Evolutionary conservation across 805 yeast genomes (phyloP), one percentile per base, ranked within the genome.

Genomic region (Cephaloascus fragrans): DNA sequence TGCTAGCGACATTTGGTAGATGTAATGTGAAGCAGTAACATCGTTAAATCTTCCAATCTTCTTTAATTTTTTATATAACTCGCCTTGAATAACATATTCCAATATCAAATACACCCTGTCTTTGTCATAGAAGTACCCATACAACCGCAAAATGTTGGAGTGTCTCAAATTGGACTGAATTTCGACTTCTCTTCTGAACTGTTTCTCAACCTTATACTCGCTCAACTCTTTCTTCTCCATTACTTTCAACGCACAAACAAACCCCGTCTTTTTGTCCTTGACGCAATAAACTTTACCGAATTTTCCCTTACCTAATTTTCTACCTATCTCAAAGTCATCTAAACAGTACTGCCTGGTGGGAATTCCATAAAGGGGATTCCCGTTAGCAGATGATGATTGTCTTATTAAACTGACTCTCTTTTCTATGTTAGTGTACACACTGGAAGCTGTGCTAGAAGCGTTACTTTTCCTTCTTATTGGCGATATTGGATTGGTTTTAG

Each of bases 281-380:
- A 83, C 97, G 53, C 96, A 84, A 58, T 87, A 89, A 1, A 93
- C 97, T 50, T 77, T 79, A 6, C 98, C 98, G 51, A 89, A 80
- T 56, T 88, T 87, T 4, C 98, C 98, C 53, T 85, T 87, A 0
- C 97, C 98, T 37, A 90, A 68, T 41, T 82, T 79, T 39, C 80
- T 73, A 15, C 97, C 97, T 34, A 90, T 71, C 48, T 88, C 96
- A 59, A 90, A 90, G 52, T 85, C 93, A 20, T 65, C 59, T 18
- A 79, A 57, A 0, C 70, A 47, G 47, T 64, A 70, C 18, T 31
- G 33, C n/a, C 33, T 31, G 6, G 33, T 31, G 33, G 33, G 33
- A 9, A 31, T 31, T 6, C 33, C 33, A 31, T 31, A 16, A 6
- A 31, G 15, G 16, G 33, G 33, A 16, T 31, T 16, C 8, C 8